Evolutionary conservation across 139 green algal species (phyloP), one percentile per base, ranked within the genome.

Genomic region (Haematococcus sp.): DNA sequence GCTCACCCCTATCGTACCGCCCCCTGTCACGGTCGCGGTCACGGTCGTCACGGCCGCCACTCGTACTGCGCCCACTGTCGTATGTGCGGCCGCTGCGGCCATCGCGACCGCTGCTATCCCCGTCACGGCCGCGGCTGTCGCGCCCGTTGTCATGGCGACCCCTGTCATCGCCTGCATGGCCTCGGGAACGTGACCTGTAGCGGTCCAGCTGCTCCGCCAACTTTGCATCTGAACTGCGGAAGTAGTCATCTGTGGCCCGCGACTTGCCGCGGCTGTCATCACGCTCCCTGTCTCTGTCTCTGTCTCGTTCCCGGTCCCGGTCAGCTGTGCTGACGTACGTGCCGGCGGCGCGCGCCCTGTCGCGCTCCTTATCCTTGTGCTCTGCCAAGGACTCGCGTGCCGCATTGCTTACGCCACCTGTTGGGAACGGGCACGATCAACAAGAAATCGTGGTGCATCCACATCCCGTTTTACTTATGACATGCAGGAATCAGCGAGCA

Each of bases 281-380:
- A 1, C 34, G n/a, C 2, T 56, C 56, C 52, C 71, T 71, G 63
- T 78, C 63, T 44, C 79, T 69, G 63, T 80, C 73, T 23, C 46
- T 40, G 55, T 75, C 65, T 31, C 68, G 4, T 23, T 67, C 54
- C 13, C 31, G n/a, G 11, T 74, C 44, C 5, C 52, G 19, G 1
- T 74, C 70, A 15, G 34, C 27, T 9, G 30, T 34, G 13, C 34
- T 63, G 27, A 69, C 59, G 15, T 61, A 55, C 7, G 11, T 11
- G 40, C 40, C 20, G 17, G n/a, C 23, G 58, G n/a, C 23, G n/a
- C 58, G 23, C 58, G 35, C 22, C 40, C 32, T 4, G 16, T 11
- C 28, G 31, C 9, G 43, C 34, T 28, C 33, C 33, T 11, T 68
- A 33, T 74, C 49, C 25, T 49, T 23, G 28, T 52, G 51, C 22